phyloP scores from a whole-genome alignment of 129 eudicot species.

The carrot (Daucus carota) region DH1_v3.0 NC_030388.2:5237501-5238000 shows the following conservation, averaged over 20 bases:
- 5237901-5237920: too few species aligned
- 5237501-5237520: too few species aligned
- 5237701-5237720: constrained; percentile 59
- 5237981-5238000: too few species aligned
- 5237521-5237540: too few species aligned
- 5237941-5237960: too few species aligned
- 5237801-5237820: constrained; percentile 45
- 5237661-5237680: constrained; percentile 83
- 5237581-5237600: constrained; percentile 50
- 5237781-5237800: constrained; percentile 68
- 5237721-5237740: constrained; percentile 69
- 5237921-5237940: too few species aligned
- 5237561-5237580: constrained; percentile 77
- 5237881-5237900: too few species aligned
- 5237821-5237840: constrained; percentile 45
- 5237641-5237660: constrained; percentile 58
- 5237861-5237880: constrained; percentile 46
- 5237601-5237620: constrained; percentile 75
- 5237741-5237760: constrained; percentile 68
- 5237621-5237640: constrained; percentile 76
- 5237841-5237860: constrained; percentile 53
- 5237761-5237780: constrained; percentile 46
- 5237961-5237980: too few species aligned
- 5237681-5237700: constrained; percentile 85
- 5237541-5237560: too few species aligned